phyloP scores from a whole-genome alignment of 2,329 filamentous ascomycete species.

The Podosphaera aphanis region DNA sequence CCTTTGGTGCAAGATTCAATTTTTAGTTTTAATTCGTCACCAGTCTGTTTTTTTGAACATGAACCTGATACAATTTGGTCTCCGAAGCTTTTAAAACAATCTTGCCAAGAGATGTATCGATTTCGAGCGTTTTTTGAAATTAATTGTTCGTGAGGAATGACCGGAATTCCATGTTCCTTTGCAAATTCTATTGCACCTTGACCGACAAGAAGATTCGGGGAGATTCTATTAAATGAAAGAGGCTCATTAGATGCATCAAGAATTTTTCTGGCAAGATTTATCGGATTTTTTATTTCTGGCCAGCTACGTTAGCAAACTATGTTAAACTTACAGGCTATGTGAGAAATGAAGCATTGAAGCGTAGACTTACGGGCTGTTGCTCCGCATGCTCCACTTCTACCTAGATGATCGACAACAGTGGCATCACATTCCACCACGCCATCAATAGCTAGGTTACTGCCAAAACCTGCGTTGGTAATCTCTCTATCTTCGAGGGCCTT shows the following conservation, averaged over 20 bases:
- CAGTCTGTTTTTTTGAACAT: background rate
- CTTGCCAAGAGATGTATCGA: conserved; percentile 56
- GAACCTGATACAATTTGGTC: conserved; percentile 6
- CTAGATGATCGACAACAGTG: conserved; percentile 72
- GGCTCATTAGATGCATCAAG: conserved; percentile 54
- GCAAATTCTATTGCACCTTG: conserved; percentile 75
- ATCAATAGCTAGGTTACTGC: conserved; percentile 80
- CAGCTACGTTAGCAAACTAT: background rate
- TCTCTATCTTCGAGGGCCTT: conserved; percentile 76
- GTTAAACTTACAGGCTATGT: background rate
- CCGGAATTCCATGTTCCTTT: conserved; percentile 47
- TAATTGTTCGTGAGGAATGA: conserved; percentile 51
- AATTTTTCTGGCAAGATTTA: conserved; percentile 63
- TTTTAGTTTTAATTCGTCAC: too few species aligned
- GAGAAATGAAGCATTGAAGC: background rate
- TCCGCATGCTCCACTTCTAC: conserved; percentile 79
- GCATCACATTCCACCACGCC: conserved; percentile 89
- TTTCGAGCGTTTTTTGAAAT: conserved; percentile 61
- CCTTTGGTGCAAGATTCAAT: too few species aligned
- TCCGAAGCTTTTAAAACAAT: conserved; percentile 44
- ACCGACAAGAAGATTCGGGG: conserved; percentile 76
- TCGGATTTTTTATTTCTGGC: conserved; percentile 74
- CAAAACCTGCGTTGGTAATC: conserved; percentile 89
- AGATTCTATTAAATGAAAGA: conserved; percentile 67
- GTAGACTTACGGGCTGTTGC: conserved; percentile 59